Conservation (phyloP, 306 rosid species). For the Ceratonia siliqua region DNA sequence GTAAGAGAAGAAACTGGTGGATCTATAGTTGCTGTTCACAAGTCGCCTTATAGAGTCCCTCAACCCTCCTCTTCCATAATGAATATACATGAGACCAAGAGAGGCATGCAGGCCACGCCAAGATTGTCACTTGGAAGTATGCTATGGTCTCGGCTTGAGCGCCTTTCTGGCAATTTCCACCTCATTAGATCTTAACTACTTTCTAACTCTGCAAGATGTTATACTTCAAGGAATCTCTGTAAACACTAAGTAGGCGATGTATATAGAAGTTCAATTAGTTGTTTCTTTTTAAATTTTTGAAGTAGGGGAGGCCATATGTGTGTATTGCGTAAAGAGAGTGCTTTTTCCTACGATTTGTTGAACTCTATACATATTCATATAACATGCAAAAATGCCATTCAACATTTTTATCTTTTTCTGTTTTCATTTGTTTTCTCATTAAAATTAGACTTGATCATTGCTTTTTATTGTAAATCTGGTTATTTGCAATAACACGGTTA, state of each 20-base stretch:
- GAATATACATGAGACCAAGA: background rate
- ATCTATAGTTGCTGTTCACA: slow-evolving; percentile 41
- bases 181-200: slow-evolving; percentile 30
- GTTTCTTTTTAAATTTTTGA: background rate
- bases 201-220: background rate
- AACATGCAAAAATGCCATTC: background rate
- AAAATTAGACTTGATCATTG: no score
- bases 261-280: background rate
- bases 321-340: background rate
- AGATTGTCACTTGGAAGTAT: slow-evolving; percentile 57
- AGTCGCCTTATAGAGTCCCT: slow-evolving; percentile 33
- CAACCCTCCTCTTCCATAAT: slow-evolving; percentile 21
- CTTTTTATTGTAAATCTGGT: no score
- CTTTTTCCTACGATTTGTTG: background rate
- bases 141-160: slow-evolving; percentile 63
- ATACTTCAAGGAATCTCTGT: background rate
- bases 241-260: background rate
- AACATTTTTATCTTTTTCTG: no score
- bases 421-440: no score
- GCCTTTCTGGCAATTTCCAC: slow-evolving; percentile 51
- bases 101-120: slow-evolving; percentile 26
- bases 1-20: slow-evolving; percentile 54
- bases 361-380: background rate
- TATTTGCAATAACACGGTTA: no score
- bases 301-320: background rate